Conservation (phyloP, 805 yeast species). For the Lipomyces oligophaga region DNA sequence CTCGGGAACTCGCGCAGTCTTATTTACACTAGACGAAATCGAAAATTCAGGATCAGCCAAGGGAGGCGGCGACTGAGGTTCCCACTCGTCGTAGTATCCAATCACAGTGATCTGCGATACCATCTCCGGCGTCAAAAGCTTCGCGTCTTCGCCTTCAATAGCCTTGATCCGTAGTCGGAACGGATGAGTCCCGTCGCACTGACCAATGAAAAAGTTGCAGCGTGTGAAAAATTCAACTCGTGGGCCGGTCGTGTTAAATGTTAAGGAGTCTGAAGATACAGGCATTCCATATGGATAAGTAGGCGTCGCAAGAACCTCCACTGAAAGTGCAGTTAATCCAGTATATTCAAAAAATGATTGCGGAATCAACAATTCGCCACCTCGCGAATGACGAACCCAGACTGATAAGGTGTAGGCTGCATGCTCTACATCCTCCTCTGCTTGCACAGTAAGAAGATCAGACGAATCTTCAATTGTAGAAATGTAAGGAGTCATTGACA, state of each 20-base stretch:
- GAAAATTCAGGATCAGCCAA: too few species aligned
- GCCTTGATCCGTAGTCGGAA: slow-evolving; percentile 4
- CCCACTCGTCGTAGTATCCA: slow-evolving; percentile 80
- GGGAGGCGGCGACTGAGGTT: slow-evolving; percentile 1
- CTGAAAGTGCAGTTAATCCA: neutral
- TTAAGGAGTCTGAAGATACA: neutral
- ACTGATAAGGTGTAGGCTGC: slow-evolving; percentile 4
- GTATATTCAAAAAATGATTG: neutral
- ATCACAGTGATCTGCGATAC: slow-evolving; percentile 38
- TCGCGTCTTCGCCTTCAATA: neutral
- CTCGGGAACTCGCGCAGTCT: too few species aligned
- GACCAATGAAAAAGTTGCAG: slow-evolving; percentile 7
- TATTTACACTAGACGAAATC: too few species aligned
- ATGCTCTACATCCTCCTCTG: neutral
- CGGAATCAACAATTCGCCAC: slow-evolving; percentile 10
- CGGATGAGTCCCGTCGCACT: slow-evolving; percentile 12
- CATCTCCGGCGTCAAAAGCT: neutral
- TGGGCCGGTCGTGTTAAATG: neutral
- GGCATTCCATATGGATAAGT: neutral
- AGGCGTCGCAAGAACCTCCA: slow-evolving; percentile 9
- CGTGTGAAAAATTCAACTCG: slow-evolving; percentile 17
- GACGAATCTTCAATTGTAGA: slow-evolving; percentile 4
- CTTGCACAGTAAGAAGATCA: slow-evolving; percentile 8
- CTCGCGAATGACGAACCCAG: slow-evolving; percentile 8
- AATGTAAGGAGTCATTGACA: slow-evolving; percentile 6